Evolutionary conservation across 495 filamentous ascomycete species (phyloP).

Genomic region (Echria macrotheca): DNA sequence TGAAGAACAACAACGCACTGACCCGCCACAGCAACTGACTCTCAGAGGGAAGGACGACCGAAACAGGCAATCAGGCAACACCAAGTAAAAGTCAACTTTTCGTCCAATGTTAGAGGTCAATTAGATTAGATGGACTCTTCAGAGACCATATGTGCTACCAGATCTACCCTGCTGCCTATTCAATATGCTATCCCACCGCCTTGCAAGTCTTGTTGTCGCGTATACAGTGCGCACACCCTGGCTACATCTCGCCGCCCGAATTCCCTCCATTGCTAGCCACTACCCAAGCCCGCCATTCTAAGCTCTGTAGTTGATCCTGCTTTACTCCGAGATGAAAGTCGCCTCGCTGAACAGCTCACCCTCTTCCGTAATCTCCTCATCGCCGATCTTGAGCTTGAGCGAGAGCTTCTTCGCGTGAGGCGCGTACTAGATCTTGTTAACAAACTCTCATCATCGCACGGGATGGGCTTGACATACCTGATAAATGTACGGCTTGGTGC

Average conservation of each 20-base stretch:
- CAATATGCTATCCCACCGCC: background rate
- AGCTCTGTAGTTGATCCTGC: too few relatives aligned
- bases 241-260: conserved; percentile 16
- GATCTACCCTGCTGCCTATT: conserved; percentile 1
- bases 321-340: conserved; percentile 74
- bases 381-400: conserved; percentile 78
- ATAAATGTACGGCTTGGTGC: conserved; percentile 95
- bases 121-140: conserved; percentile 11
- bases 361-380: conserved; percentile 67
- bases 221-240: conserved; percentile 8
- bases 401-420: conserved; percentile 51
- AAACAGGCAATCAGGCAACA: too few relatives aligned
- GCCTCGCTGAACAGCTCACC: conserved; percentile 78
- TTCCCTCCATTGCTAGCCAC: conserved; percentile 7
- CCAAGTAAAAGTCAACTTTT: too few relatives aligned
- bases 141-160: conserved; percentile 8
- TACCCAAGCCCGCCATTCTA: conserved; percentile 15
- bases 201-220: background rate
- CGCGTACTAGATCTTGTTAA: conserved; percentile 55
- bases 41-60: too few relatives aligned
- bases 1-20: too few relatives aligned
- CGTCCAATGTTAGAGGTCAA: too few relatives aligned
- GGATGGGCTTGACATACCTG: conserved; percentile 52
- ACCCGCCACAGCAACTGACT: too few relatives aligned
- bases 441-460: background rate